Conservation (phyloP, 208 protist genomes). For the Leishmania amazonensis region DNA sequence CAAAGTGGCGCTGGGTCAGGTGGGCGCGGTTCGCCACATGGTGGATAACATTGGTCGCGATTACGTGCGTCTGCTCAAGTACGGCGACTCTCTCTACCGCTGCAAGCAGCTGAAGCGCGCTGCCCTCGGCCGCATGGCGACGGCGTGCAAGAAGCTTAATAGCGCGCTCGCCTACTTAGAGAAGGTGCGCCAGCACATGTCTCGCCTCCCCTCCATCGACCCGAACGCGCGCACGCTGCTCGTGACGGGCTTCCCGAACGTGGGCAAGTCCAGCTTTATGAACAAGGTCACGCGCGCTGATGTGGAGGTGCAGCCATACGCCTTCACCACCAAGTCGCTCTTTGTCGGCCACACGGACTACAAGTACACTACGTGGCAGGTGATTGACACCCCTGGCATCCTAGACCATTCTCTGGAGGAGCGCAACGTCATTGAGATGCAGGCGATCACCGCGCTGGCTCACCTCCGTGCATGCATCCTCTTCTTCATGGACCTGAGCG, state of each 20-base stretch:
- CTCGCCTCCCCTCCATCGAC: constrained; percentile 99
- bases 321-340: constrained; percentile 99
- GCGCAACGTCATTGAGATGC: constrained; percentile 99
- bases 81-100: constrained; percentile 99
- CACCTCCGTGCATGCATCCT: constrained; percentile 98
- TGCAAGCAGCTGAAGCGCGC: constrained; percentile 99
- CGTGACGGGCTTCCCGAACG: constrained; percentile 99
- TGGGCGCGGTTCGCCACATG: constrained; percentile 97
- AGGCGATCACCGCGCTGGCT: constrained; percentile 99
- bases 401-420: constrained; percentile 99
- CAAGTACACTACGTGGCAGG: constrained; percentile 99
- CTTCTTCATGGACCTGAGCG: constrained; percentile 99
- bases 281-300: constrained; percentile 99
- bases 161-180: constrained; percentile 98
- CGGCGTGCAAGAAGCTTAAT: constrained; percentile 97
- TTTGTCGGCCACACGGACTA: constrained; percentile 99
- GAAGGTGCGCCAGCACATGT: constrained; percentile 99
- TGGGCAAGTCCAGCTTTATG: constrained; percentile 99
- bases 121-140: constrained; percentile 99
- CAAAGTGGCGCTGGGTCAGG: constrained; percentile 99
- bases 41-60: constrained; percentile 98
- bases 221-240: constrained; percentile 98
- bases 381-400: constrained; percentile 99
- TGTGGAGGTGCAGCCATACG: constrained; percentile 99
- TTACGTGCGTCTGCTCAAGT: constrained; percentile 99